Conservation (phyloP, 2,329 filamentous ascomycete species). For the Aspergillus latus region DNA sequence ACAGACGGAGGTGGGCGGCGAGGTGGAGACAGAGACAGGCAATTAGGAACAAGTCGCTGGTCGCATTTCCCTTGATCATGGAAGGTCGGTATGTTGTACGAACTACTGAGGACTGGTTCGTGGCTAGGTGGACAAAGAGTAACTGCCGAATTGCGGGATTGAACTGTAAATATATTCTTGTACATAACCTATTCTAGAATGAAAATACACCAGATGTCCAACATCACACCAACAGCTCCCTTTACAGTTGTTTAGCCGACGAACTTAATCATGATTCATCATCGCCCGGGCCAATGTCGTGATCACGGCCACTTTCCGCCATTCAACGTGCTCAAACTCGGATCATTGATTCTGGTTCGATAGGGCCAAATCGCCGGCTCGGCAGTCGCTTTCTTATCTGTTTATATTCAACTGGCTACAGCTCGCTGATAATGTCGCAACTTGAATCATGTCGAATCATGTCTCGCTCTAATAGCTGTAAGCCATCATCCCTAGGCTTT, state of each 20-base stretch:
- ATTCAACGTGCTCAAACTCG: neutral
- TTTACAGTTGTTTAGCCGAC: conserved; percentile 3
- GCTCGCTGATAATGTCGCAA: neutral
- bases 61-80: neutral
- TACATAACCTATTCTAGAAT: neutral
- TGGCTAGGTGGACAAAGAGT: neutral
- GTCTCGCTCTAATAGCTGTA: neutral
- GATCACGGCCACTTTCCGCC: neutral
- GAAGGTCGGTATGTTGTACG: neutral
- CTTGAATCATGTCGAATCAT: neutral
- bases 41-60: conserved; percentile 1
- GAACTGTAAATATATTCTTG: neutral
- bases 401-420: neutral
- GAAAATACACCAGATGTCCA: neutral
- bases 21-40: neutral
- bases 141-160: neutral
- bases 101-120: neutral
- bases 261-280: neutral
- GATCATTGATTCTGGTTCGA: neutral
- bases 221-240: neutral
- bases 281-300: neutral
- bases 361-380: neutral
- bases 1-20: conserved; percentile 1
- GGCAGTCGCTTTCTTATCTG: conserved; percentile 7
- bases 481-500: neutral